A percentile compares a stretch with the other conserved stretches of the same genome.
phyloP scores from a whole-genome alignment of 257 asterid species.

The Rauvolfia tetraphylla region DNA sequence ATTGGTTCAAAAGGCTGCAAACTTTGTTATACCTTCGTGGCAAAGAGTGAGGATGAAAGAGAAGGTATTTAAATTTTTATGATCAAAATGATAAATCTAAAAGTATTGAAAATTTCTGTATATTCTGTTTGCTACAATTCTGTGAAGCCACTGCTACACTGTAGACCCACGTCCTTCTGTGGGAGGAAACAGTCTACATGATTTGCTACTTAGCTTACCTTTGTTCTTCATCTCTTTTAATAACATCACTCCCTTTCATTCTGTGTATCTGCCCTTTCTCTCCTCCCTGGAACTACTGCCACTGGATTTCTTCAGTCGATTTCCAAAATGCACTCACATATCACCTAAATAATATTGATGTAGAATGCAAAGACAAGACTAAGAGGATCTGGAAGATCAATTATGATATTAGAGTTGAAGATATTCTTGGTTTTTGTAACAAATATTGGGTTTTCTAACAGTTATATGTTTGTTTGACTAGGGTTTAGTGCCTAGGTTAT shows the following conservation, averaged over 20 bases:
- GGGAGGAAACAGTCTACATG: not conserved
- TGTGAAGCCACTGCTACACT: not conserved
- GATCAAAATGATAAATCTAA: not conserved
- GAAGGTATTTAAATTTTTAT: not conserved
- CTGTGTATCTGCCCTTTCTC: not conserved
- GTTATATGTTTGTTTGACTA: not conserved
- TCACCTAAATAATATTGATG: too few relatives aligned
- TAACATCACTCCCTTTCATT: not conserved
- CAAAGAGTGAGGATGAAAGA: not conserved
- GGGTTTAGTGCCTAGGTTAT: not conserved
- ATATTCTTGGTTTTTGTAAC: not conserved
- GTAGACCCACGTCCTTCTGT: not conserved
- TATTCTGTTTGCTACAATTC: not conserved
- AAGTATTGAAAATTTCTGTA: not conserved
- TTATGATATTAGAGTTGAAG: not conserved
- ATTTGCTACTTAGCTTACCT: not conserved
- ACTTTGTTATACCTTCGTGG: not conserved
- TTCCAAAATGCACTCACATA: not conserved
- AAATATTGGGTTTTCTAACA: not conserved
- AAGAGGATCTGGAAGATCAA: not conserved
- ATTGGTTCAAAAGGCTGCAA: not conserved
- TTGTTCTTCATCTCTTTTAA: not conserved
- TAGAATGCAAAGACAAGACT: not conserved
- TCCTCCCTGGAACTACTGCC: not conserved
- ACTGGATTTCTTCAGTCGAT: not conserved